Evolutionary conservation across 192 early-diverging fungal species (phyloP), one percentile per base, ranked within the genome.

Genomic region (Kappamyces sp.): DNA sequence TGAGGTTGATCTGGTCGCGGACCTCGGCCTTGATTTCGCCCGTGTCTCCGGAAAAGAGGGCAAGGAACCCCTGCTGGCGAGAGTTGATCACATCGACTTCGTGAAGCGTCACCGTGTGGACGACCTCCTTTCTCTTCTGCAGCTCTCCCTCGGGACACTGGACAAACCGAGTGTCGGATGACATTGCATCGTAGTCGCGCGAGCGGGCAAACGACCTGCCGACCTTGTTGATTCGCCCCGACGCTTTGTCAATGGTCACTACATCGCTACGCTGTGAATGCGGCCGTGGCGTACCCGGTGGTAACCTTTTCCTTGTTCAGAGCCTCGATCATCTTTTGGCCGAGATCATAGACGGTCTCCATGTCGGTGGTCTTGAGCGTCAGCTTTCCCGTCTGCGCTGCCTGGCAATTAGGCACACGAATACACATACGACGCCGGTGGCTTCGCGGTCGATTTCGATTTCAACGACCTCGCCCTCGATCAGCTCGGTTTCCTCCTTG

Each of bases 1-100:
- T 94, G 55, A 80, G 84, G 78, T 99, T 97, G 73, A 99, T 97
- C 66, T 99, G 93, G 51, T 99, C 94, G 49, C 97, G 82, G 8
- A 97, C 88, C 71, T 99, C 94, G 3, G 86, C 64, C 66, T 97
- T 99, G 68, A 99, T 99, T 74, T 99, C 97, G 47, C 96, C 93
- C 4, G 92, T 97, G 63, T 97, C 93, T 46, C 84, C 91, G 32
- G 97, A 96, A 68, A 99, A 97, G 42, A 99, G 74, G 13, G 94
- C 97, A 62, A 97, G 72, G 70, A 97, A 97, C 1, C 97, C 97
- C 69, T 99, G 97, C 40, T 90, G 88, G 53, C 93, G 79, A 62
- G 88, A 90, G 82, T 99, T 99, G 70, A 97, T 97, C 4, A 97
- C 97, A 71, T 99, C 97, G 67, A 97, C 90, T 76, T 99, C 97